A percentile compares a stretch with the other conserved stretches of the same genome.
phyloP scores from a whole-genome alignment of 2,329 filamentous ascomycete genomes.

The Exutisphaerella laricina region DNA sequence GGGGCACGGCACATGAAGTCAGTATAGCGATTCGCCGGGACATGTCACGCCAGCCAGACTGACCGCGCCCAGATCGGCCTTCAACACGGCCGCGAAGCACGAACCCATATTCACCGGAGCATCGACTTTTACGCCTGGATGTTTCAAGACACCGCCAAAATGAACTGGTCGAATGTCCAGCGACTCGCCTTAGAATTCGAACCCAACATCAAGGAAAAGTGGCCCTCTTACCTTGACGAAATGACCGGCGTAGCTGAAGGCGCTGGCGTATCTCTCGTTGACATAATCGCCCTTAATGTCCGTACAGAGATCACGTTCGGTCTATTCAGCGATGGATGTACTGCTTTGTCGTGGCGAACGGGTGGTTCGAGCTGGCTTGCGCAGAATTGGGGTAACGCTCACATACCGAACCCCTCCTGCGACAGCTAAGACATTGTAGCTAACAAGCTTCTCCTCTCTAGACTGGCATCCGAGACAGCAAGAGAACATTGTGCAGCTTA shows the following conservation, averaged over 20 bases:
- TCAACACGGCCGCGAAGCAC: slow-evolving; percentile 41
- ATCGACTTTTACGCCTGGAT: slow-evolving; percentile 46
- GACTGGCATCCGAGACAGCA: slow-evolving; percentile 53
- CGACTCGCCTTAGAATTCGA: slow-evolving; percentile 46
- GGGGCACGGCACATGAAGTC: slow-evolving; percentile 7
- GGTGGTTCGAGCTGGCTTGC: slow-evolving; percentile 37
- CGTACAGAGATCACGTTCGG: slow-evolving; percentile 55
- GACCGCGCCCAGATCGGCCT: slow-evolving; percentile 41
- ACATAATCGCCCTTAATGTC: slow-evolving; percentile 55
- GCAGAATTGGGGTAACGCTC: slow-evolving; percentile 11
- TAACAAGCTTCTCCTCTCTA: no score
- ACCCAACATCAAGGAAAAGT: slow-evolving; percentile 38
- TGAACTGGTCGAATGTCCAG: slow-evolving; percentile 44
- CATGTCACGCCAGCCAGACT: not conserved
- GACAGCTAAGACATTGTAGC: not conserved
- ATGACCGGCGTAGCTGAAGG: slow-evolving; percentile 48
- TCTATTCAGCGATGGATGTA: slow-evolving; percentile 52
- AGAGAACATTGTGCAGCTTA: slow-evolving; percentile 46
- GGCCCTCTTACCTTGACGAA: slow-evolving; percentile 42
- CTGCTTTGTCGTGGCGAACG: slow-evolving; percentile 45
- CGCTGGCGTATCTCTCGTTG: slow-evolving; percentile 41
- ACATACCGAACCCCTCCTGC: no score
- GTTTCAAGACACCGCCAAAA: slow-evolving; percentile 44
- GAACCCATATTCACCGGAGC: slow-evolving; percentile 37
- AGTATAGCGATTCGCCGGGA: not conserved